Evolutionary conservation across 108 stramenopile genomes (phyloP), one percentile per base, ranked within the genome.

Genomic region (Parmales sp.): DNA sequence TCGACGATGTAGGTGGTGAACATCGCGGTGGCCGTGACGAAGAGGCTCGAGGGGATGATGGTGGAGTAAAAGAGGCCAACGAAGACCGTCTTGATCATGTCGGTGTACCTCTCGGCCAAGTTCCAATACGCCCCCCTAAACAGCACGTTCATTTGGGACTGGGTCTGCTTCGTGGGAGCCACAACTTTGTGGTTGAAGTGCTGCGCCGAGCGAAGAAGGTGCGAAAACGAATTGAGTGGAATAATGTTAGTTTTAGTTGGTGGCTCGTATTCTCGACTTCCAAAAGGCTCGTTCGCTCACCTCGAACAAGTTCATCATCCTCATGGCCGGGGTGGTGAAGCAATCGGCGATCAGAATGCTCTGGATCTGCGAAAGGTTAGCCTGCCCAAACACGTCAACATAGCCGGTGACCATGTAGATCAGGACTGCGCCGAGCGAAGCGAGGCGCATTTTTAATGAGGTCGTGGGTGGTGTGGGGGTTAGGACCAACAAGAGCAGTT

Each of bases 51-150:
- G 37, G 80, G 80, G 11, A 70, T 44, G 18, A 77, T 39, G 4
- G 76, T 67, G 38, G 64, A 36, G 73, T 80, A 79, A 70, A 79
- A 81, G n/a, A 81, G 25, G 3, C 78, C 78, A 29, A 81, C 75
- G 49, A 80, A 73, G 41, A 80, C 19, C 23, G 78, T 79, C 76
- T 81, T 81, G 54, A 60, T 60, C 54, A 81, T 64, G 70, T 75
- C 78, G 18, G 80, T 79, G 74, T 81, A 81, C 2, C 76, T 38
- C 64, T 81, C 80, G n/a, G 80, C 80, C 43, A 81, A 68, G 37
- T 76, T 73, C 80, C 80, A 81, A 22, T 76, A 38, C 22, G 69
- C 48, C 8, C 74, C 80, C 48, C 31, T 41, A 39, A 69, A 81
- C 37, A 65, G 34, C 8, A 45, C 37, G 51, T 81, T 80, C 74